Percentiles rank a stretch among this genome's conserved stretches.
These are phyloP conservation scores for Nissolia schottii DNA, from an alignment of 306 rosid genomes.

Conservation along the genomic window DNA sequence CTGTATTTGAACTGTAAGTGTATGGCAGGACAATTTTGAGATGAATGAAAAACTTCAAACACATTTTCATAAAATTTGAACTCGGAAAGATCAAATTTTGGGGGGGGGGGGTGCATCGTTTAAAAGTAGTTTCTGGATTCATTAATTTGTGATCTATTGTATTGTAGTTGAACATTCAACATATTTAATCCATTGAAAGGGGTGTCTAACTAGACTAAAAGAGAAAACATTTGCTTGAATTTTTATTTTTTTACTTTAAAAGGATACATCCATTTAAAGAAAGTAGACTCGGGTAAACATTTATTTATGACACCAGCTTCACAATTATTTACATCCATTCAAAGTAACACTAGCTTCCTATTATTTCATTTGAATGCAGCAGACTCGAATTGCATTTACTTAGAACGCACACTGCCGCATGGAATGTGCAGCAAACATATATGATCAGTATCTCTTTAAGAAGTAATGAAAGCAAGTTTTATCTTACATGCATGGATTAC, in stretches of 20 bases:
- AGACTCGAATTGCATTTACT: no score
- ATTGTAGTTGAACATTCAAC: not conserved
- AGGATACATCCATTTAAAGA: not conserved
- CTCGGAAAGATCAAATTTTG: not conserved
- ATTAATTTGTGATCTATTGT: not conserved
- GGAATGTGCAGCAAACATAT: not conserved
- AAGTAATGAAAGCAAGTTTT: constrained; percentile 1
- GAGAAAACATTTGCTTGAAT: not conserved
- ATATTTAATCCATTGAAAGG: not conserved
- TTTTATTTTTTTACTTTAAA: not conserved
- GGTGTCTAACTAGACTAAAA: not conserved
- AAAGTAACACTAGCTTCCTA: not conserved
- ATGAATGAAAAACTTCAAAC: not conserved
- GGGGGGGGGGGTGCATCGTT: not conserved
- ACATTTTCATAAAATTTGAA: not conserved
- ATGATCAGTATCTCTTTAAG: not conserved
- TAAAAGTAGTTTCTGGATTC: not conserved
- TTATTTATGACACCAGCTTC: not conserved
- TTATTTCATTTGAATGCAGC: no score
- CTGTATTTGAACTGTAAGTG: no score
- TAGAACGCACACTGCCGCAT: not conserved
- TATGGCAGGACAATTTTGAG: not conserved
- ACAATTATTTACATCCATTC: no score
- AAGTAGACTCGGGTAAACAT: not conserved
- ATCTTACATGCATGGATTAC: not conserved